Evolutionary conservation across 176 grass and related monocot genomes (phyloP).

Genomic region (Musa acuminata): DNA sequence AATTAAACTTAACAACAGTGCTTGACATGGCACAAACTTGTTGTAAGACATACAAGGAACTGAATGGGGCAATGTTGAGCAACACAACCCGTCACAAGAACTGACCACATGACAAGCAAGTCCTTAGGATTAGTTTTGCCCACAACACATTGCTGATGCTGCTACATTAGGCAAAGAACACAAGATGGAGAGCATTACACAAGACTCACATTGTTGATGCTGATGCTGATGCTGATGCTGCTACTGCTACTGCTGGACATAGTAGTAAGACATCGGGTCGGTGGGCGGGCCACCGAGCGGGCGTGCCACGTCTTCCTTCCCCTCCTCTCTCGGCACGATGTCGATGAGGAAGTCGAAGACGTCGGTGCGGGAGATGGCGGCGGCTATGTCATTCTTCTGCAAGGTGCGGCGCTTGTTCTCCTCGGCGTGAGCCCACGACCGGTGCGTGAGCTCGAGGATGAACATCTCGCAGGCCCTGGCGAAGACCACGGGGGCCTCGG

Average conservation of each 20-base stretch:
- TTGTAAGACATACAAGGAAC: no score
- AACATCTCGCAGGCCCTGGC: conserved; percentile 91
- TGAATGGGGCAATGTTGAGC: background rate
- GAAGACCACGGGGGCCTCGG: conserved; percentile 83
- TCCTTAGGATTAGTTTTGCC: background rate
- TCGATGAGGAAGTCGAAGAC: conserved; percentile 27
- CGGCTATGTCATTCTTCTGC: conserved; percentile 20
- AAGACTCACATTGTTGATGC: background rate
- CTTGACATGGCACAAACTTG: background rate
- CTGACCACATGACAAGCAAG: background rate
- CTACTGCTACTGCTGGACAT: background rate
- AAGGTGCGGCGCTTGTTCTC: conserved; percentile 28
- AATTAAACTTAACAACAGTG: background rate
- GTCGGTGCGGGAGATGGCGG: conserved; percentile 18
- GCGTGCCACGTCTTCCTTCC: background rate
- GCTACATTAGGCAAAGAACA: background rate
- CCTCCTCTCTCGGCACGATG: conserved; percentile 12
- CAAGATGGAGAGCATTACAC: background rate
- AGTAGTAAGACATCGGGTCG: background rate
- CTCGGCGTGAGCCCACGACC: conserved; percentile 30
- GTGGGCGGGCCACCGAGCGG: background rate
- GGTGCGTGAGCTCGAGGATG: conserved; percentile 82
- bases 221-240: no score
- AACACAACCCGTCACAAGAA: background rate
- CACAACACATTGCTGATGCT: background rate